Evolutionary conservation across 352 stramenopile species (phyloP), one percentile per base, ranked within the genome.

Genomic region (Globisporangium spinosum): DNA sequence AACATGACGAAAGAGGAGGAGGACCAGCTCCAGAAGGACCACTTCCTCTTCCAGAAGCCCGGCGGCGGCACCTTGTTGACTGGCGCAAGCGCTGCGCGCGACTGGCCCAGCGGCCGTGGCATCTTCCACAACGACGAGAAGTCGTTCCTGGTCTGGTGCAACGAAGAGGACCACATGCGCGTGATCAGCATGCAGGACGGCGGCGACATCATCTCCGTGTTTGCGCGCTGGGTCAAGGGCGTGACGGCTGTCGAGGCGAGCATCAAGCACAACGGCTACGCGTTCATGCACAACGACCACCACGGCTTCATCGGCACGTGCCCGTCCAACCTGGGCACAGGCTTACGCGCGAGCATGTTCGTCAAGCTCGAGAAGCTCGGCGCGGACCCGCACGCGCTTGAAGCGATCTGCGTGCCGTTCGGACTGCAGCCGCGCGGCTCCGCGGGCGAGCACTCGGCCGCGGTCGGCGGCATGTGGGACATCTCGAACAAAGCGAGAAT

Each of bases 401-500:
- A 94, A 38, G 72, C 90, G 6, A 71, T 92, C 3, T 92, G 87
- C 56, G 77, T 90, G 8, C 87, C 93, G 47, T 76, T 91, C 8
- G 83, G 88, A 3, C 76, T 95, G 32, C 88, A 97, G 72, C 80
- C 89, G 34, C 83, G 89, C 53, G 89, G 88, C 25, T 91, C 83
- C 22, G 81, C 82, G 12, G 89, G 89, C 32, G 88, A 97, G 65
- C 89, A 95, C 72, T 93, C 80, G 40, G 88, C 85, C 12, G 80
- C 85, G 22, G 67, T 85, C 20, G 89, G 87, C 32, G 89, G 92
- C 51, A 93, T 98, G 64, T 98, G 93, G 76, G 95, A 98, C 62
- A 87, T 98, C 70, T 98, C 91, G 2, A 98, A 98, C 83, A 94
- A 97, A 62, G 91, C 97, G 55, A 80, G 93, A 59, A 89, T 98